These are phyloP conservation scores for Sarocladium kiliense DNA, from an alignment of 2,329 filamentous ascomycete species.

Conservation along the genomic window DNA sequence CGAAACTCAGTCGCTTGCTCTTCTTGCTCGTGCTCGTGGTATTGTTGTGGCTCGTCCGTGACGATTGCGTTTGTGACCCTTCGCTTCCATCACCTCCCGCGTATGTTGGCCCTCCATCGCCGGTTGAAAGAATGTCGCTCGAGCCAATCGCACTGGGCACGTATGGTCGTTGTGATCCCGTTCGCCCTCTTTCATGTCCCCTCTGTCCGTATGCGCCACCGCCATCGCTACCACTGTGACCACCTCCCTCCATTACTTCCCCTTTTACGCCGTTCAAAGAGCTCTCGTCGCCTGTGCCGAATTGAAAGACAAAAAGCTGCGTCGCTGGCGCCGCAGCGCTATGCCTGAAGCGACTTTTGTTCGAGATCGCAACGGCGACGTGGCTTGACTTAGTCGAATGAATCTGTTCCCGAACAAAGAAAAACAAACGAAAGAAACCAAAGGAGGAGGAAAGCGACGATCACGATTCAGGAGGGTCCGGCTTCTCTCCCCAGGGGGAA, in stretches of 20 bases:
- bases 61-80: not conserved
- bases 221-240: not conserved
- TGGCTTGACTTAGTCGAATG: not conserved
- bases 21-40: constrained; percentile 5
- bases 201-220: not conserved
- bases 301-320: not conserved
- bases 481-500: not conserved
- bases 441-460: not conserved
- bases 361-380: not conserved
- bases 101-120: constrained; percentile 1
- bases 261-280: too few relatives aligned
- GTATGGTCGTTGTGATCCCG: not conserved
- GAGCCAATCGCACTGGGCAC: not conserved
- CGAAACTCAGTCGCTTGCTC: constrained; percentile 7
- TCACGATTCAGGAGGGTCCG: not conserved
- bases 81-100: not conserved
- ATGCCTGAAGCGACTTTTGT: not conserved
- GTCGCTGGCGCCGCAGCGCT: not conserved
- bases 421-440: not conserved
- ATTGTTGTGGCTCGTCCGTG: not conserved
- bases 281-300: not conserved
- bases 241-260: not conserved
- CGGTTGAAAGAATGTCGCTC: constrained; percentile 4
- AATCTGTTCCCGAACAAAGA: not conserved
- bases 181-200: not conserved